Percentiles rank a stretch among this genome's conserved stretches.
Evolutionary conservation across 305 asterid genomes (phyloP).

Genomic region (Stenogyne calaminthoides): DNA sequence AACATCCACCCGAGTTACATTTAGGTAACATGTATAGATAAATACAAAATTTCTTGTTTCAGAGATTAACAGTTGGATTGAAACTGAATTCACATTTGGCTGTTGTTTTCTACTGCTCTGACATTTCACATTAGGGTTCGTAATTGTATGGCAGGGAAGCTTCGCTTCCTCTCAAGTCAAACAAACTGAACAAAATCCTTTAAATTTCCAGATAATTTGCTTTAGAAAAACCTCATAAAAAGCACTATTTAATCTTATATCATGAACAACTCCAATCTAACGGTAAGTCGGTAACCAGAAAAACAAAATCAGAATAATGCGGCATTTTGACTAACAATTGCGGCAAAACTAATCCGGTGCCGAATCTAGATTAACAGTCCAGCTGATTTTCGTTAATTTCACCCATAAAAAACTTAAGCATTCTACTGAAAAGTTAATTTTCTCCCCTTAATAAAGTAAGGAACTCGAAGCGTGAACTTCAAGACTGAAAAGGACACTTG

Average conservation of each 20-base stretch:
- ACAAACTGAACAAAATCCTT: conserved; percentile 18
- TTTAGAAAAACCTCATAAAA: conserved; percentile 1
- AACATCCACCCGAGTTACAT: not conserved
- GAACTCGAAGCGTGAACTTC: conserved; percentile 31
- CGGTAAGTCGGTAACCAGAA: conserved; percentile 21
- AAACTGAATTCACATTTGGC: conserved; percentile 29
- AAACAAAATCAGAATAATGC: conserved; percentile 5
- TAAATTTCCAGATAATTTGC: conserved; percentile 10
- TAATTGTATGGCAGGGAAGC: conserved; percentile 31
- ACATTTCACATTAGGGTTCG: conserved; percentile 33
- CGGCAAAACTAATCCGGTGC: conserved; percentile 5
- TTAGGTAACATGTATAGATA: not conserved
- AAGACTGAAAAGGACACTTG: conserved; percentile 31
- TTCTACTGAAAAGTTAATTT: conserved; percentile 14
- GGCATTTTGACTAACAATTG: conserved; percentile 18
- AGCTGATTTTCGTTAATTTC: conserved; percentile 21
- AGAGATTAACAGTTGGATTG: conserved; percentile 10
- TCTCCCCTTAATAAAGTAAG: not conserved
- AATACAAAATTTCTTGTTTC: conserved; percentile 23
- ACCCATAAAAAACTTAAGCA: conserved; percentile 22
- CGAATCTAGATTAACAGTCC: conserved; percentile 9
- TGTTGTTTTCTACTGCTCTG: conserved; percentile 24
- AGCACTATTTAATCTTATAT: conserved; percentile 7
- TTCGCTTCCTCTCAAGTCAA: conserved; percentile 17
- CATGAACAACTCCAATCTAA: conserved; percentile 24